Conservation (phyloP, 2,329 filamentous ascomycete species). For the Cytospora piceicola region DNA sequence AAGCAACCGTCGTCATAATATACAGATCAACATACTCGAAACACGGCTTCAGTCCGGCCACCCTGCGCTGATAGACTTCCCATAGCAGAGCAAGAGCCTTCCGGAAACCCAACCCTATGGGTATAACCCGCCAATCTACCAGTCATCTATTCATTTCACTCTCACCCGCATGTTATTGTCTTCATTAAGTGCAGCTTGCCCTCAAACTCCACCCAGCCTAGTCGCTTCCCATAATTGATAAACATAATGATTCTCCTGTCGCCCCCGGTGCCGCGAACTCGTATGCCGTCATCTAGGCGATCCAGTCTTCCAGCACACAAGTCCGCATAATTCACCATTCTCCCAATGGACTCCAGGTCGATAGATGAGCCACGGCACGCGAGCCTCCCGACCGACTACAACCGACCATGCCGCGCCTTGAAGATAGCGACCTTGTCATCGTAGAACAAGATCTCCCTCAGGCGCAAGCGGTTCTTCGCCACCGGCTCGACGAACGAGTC, state of each 20-base stretch:
- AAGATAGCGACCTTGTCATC: slow-evolving; percentile 84
- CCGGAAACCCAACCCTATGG: background rate
- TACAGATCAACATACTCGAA: background rate
- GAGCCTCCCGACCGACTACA: slow-evolving; percentile 38
- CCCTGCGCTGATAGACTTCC: background rate
- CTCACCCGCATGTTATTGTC: background rate
- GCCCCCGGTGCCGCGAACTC: background rate
- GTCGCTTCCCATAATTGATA: background rate
- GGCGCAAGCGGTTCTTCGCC: slow-evolving; percentile 55
- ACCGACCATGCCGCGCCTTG: slow-evolving; percentile 68
- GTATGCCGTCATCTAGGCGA: background rate
- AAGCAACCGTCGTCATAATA: background rate
- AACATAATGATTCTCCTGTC: background rate
- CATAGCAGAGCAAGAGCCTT: background rate
- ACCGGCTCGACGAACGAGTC: slow-evolving; percentile 55
- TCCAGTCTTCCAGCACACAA: background rate
- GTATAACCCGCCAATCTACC: background rate
- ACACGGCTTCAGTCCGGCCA: background rate
- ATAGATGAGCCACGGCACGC: background rate
- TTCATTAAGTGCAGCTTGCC: background rate
- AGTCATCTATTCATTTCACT: background rate
- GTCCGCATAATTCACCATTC: background rate
- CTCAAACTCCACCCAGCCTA: background rate
- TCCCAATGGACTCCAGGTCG: background rate
- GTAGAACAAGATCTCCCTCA: slow-evolving; percentile 82